phyloP scores from a whole-genome alignment of 768 basidiomycete species.

The Rossbeevera mucosa region DNA sequence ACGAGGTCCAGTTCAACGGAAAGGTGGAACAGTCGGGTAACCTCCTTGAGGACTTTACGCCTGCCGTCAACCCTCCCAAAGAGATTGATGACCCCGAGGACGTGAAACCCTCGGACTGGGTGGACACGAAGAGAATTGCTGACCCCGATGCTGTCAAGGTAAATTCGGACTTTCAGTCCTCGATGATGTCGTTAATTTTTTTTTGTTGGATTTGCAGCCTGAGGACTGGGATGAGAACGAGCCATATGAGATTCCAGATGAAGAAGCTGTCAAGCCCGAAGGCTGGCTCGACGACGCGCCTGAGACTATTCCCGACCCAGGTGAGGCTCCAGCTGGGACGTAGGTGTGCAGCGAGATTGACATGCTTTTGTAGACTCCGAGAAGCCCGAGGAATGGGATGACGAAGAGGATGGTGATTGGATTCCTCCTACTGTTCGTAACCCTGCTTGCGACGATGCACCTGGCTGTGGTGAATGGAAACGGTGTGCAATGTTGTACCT shows the following conservation, averaged over 20 bases:
- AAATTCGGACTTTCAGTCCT: not conserved
- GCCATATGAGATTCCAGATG: slow-evolving; percentile 86
- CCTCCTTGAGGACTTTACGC: slow-evolving; percentile 91
- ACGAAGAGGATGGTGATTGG: slow-evolving; percentile 99
- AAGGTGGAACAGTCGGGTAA: slow-evolving; percentile 72
- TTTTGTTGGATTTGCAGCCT: slow-evolving; percentile 52
- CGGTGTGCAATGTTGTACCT: slow-evolving; percentile 37
- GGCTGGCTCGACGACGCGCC: slow-evolving; percentile 95
- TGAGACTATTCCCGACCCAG: slow-evolving; percentile 78
- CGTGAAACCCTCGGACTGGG: slow-evolving; percentile 89
- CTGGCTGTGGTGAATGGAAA: slow-evolving; percentile 96
- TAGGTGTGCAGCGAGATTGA: slow-evolving; percentile 3
- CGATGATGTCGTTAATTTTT: not conserved
- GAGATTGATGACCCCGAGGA: slow-evolving; percentile 95
- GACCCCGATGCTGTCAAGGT: slow-evolving; percentile 85
- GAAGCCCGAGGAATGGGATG: slow-evolving; percentile 99
- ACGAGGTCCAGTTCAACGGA: slow-evolving; percentile 86
- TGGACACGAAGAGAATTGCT: slow-evolving; percentile 79
- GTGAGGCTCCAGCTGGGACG: slow-evolving; percentile 34
- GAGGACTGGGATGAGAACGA: slow-evolving; percentile 98
- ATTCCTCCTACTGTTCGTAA: slow-evolving; percentile 85
- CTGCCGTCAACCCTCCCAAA: slow-evolving; percentile 85
- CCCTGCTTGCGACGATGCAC: slow-evolving; percentile 83
- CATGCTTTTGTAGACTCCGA: slow-evolving; percentile 51
- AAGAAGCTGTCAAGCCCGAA: slow-evolving; percentile 84